A percentile compares a stretch with the other conserved stretches of the same genome.
Conservation (phyloP, 75 land plant species). For the Ceratopteris richardii region DNA sequence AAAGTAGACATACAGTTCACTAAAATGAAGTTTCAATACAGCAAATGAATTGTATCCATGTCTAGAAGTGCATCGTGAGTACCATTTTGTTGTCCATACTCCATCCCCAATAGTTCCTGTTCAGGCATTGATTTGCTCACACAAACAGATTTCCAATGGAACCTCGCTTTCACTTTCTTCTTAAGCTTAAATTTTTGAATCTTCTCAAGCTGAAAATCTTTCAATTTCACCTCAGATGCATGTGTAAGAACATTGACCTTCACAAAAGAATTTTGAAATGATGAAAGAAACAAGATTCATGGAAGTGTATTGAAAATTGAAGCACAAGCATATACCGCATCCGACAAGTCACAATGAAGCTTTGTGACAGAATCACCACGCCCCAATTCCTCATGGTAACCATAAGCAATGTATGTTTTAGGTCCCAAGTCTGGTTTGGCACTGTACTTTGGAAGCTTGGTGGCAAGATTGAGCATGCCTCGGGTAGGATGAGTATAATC, state of each 20-base stretch:
- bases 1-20: too few relatives aligned
- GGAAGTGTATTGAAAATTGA: too few relatives aligned
- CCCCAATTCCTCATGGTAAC: constrained; percentile 68
- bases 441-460: constrained; percentile 42
- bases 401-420: constrained; percentile 91
- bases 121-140: too few relatives aligned
- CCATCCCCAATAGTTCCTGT: too few relatives aligned
- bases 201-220: constrained; percentile 12
- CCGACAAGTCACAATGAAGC: constrained; percentile 90
- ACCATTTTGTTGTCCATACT: too few relatives aligned
- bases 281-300: too few relatives aligned
- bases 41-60: too few relatives aligned
- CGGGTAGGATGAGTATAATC: constrained; percentile 73
- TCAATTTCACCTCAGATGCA: constrained; percentile 36
- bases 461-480: constrained; percentile 76
- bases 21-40: too few relatives aligned
- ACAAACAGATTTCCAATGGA: too few relatives aligned
- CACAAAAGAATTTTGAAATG: too few relatives aligned
- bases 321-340: constrained; percentile 89
- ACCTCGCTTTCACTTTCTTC: too few relatives aligned
- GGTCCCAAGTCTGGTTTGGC: constrained; percentile 84
- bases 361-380: constrained; percentile 94
- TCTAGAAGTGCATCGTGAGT: too few relatives aligned
- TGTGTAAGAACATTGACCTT: constrained; percentile 85
- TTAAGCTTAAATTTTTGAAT: neutral